Conservation (phyloP, 345 rosid species). For the Eucalyptus tenuipes region DNA sequence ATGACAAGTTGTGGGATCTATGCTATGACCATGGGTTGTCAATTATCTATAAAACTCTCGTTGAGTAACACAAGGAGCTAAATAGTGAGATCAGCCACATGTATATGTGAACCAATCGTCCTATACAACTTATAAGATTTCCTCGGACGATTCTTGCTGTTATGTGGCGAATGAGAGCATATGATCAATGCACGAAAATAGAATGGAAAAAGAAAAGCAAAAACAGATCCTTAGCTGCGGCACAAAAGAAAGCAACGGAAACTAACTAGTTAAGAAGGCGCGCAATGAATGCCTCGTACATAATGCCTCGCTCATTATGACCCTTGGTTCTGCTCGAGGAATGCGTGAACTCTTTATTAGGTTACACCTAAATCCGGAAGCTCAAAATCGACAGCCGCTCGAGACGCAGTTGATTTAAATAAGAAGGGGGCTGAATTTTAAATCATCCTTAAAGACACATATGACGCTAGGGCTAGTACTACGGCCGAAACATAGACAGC, state of each 20-base stretch:
- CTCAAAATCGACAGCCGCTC: background rate
- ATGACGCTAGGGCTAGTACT: background rate
- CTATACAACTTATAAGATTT: background rate
- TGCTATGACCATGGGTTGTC: background rate
- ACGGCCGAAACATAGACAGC: background rate
- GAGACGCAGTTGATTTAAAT: background rate
- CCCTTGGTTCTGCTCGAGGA: background rate
- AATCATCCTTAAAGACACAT: background rate
- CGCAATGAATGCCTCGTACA: background rate
- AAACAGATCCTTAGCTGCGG: background rate
- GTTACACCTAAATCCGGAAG: background rate
- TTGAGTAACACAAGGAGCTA: background rate
- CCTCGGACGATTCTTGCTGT: background rate
- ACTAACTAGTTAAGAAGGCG: background rate
- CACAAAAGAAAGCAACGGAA: background rate
- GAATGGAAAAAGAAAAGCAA: background rate
- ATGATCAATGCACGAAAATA: background rate
- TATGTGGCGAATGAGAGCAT: background rate
- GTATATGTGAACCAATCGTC: background rate
- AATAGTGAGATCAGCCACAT: background rate
- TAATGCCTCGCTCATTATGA: background rate
- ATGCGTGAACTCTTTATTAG: background rate
- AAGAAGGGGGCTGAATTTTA: background rate
- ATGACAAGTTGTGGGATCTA: background rate
- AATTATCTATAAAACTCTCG: background rate